Evolutionary conservation across 371 early-diverging fungal genomes (phyloP), one percentile per base, ranked within the genome.

Genomic region (Apophysomyces ossiformis): DNA sequence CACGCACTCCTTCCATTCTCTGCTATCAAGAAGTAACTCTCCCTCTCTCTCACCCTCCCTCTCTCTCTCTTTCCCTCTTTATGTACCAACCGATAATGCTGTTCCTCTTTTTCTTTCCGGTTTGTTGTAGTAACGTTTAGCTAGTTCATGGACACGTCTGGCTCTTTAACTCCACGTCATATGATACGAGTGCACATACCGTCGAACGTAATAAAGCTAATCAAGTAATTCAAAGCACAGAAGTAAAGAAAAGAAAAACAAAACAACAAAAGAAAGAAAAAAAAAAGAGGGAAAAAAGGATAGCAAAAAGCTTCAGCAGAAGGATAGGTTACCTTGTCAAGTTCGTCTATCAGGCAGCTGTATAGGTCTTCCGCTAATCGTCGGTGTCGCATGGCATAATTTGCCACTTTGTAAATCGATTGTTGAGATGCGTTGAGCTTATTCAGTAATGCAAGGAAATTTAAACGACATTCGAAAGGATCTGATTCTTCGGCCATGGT

Each of bases 361-460:
- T 88, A 88, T 5, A 93, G 80, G 79, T 91, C 90, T 69, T 93
- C 93, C 57, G 90, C 84, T 60, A 90, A 73, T 36, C 78, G 71
- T 57, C 77, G 60, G 69, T 92, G 82, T 65, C 87, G 77, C 71
- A 92, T 79, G 2, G 91, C 92, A 73, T 88, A 92, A 45, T 67
- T 81, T 4, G 88, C 85, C 43, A 87, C 90, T 46, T 90, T 86
- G 26, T 89, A 87, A 58, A 92, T 92, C 5, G 89, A 88, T 37
- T 88, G 85, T 68, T 92, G 93, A 18, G 92, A 86, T 15, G 90
- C 91, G 67, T 85, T 90, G n/a, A 92, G 81, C 72, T 88, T 89
- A 65, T 85, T 79, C 50, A 92, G 74, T 62, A 89, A 65, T n/a
- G 79, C 71, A 45, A 87, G 68, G 63, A 92, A 92, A 12, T 75